These are phyloP conservation scores for Suillus hirtellus DNA, from an alignment of 768 basidiomycete genomes.

Conservation along the genomic window DNA sequence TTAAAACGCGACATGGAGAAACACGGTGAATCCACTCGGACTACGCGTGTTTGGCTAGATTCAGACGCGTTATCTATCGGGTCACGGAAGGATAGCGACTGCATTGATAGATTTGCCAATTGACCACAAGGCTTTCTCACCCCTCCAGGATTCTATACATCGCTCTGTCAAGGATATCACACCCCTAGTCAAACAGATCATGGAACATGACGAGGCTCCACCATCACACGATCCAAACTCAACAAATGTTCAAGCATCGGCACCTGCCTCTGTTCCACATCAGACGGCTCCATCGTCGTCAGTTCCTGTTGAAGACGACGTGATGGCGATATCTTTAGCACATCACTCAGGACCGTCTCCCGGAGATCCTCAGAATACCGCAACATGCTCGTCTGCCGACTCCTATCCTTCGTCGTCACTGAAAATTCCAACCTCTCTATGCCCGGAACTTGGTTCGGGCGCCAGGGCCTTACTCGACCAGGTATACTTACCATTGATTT, in stretches of 20 bases:
- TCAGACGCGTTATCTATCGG: conserved; percentile 5
- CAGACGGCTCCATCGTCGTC: not conserved
- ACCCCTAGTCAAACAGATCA: not conserved
- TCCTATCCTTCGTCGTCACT: not conserved
- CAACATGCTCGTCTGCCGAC: not conserved
- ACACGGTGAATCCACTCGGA: conserved; percentile 17
- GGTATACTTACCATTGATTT: conserved; percentile 26
- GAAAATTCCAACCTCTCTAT: conserved; percentile 12
- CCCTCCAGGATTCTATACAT: not conserved
- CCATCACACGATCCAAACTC: no score
- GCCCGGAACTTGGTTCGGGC: conserved; percentile 29
- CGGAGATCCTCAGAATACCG: not conserved
- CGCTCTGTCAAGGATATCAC: no score
- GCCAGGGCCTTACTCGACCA: conserved; percentile 20
- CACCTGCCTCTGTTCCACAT: not conserved
- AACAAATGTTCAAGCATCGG: not conserved
- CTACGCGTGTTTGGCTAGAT: conserved; percentile 19
- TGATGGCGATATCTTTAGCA: no score
- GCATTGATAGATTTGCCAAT: conserved; percentile 23
- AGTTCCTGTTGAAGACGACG: not conserved
- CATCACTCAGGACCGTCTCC: no score
- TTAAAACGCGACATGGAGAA: conserved; percentile 16
- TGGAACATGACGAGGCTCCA: not conserved
- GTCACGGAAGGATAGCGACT: conserved; percentile 28
- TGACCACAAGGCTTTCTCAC: not conserved